phyloP scores from a whole-genome alignment of 2,329 filamentous ascomycete species.

The Trichoderma afroharzianum region DNA sequence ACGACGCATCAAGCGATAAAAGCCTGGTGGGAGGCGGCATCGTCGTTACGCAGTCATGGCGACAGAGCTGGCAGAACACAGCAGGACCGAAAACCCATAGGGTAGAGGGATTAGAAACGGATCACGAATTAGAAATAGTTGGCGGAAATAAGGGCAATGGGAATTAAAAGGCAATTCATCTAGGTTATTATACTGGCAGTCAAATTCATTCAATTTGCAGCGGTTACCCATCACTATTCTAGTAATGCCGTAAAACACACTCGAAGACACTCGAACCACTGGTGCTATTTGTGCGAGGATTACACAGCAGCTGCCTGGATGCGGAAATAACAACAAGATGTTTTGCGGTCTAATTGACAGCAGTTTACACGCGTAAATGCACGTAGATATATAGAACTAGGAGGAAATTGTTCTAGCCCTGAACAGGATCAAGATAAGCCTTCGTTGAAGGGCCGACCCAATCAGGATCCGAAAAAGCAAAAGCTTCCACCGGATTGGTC shows the following conservation, averaged over 20 bases:
- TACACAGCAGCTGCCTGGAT: background rate
- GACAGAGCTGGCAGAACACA: background rate
- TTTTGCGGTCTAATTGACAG: background rate
- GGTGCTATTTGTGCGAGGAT: background rate
- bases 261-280: background rate
- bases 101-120: background rate
- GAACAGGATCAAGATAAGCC: background rate
- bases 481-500: background rate
- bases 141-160: background rate
- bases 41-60: background rate
- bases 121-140: background rate
- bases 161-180: background rate
- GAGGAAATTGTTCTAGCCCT: background rate
- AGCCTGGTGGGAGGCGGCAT: background rate
- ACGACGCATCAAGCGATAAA: background rate
- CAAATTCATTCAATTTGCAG: background rate
- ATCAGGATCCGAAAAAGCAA: background rate
- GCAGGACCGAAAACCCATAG: background rate
- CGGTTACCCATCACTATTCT: background rate
- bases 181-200: background rate
- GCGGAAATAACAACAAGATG: background rate
- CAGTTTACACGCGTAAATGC: background rate
- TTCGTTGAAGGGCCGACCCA: background rate
- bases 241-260: background rate
- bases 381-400: too few species aligned